Base-by-base conservation (phyloP, 352 stramenopile genomes). In the Globisporangium apiculatum region DNA sequence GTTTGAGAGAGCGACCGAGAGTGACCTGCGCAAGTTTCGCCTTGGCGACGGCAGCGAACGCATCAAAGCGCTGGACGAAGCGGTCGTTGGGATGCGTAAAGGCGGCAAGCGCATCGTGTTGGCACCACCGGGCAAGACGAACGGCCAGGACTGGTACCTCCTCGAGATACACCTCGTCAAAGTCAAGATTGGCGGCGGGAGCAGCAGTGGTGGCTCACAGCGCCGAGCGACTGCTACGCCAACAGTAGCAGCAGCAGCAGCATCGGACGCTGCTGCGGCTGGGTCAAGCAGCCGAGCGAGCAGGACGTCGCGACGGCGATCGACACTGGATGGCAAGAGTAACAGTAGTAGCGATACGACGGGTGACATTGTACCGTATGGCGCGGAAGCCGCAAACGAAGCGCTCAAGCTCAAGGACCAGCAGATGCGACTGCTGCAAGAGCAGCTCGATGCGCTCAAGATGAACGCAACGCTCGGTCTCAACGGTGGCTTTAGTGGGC, bases 11-110 rank as follows among this genome's bases (percentile, higher is more conserved):
- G 67, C 75, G 3, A 65, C 43, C 6, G 73, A 76, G 7, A 52
- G 45, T 0, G 75, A 85, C 11, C 52, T 89, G 40, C 76, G 79
- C 58, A 92, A 92, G 61, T 83, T 92, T 56, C 76, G 78, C 41
- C 65, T 92, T 36, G 83, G 79, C 48, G 89, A 95, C 35, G 79
- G 82, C 49, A 81, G 65, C 12, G 75, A 94, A 59, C 82, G 86
- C 10, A 79, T 98, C 38, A 90, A 92, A 36, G 89, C 89, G 41
- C 63, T 98, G 46, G 92, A 97, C 65, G 75, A 91, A 60, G 83
- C 79, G 1, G 78, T 97, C 18, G 14, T 92, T 7, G 92, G 92
- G 14, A 97, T 97, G 89, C 89, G 68, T 53, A 95, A 95, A 54
- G 80, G 83, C 4, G 86, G 83, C 0, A 87, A 91, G 45, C 79